Conservation (phyloP, 2,329 filamentous ascomycete species). For the Trichoderma sp. region DNA sequence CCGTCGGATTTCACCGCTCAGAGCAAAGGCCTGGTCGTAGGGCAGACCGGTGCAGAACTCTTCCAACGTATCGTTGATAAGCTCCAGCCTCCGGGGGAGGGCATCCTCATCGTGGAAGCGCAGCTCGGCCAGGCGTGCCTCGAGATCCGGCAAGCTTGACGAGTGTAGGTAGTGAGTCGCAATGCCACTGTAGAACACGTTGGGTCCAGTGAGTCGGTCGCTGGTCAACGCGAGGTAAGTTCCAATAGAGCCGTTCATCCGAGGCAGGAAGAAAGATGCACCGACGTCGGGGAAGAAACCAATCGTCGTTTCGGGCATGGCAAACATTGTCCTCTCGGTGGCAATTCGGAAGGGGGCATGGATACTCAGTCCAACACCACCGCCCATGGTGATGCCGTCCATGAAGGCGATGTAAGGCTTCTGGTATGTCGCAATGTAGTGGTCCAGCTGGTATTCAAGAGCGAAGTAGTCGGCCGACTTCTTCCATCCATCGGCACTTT, state of each 20-base stretch:
- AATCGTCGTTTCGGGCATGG: constrained; percentile 98
- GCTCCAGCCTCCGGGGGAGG: constrained; percentile 58
- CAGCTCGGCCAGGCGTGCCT: constrained; percentile 82
- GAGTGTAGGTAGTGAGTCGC: constrained; percentile 97
- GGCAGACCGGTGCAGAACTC: constrained; percentile 88
- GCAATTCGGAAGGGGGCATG: constrained; percentile 96
- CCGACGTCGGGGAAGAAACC: constrained; percentile 99
- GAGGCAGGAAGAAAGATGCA: constrained; percentile 90
- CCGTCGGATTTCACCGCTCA: constrained; percentile 67
- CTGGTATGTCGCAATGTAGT: constrained; percentile 86
- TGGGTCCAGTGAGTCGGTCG: constrained; percentile 73
- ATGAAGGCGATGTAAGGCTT: constrained; percentile 96
- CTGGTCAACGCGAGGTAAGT: constrained; percentile 94
- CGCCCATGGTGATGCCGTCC: constrained; percentile 98
- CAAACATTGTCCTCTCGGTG: constrained; percentile 91
- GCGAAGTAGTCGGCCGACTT: constrained; percentile 82
- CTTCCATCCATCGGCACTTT: constrained; percentile 66
- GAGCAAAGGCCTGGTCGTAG: constrained; percentile 62
- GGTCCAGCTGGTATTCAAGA: constrained; percentile 93
- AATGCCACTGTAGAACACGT: constrained; percentile 86
- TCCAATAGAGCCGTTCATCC: constrained; percentile 80
- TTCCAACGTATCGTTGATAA: constrained; percentile 84
- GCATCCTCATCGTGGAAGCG: constrained; percentile 76
- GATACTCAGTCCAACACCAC: constrained; percentile 88
- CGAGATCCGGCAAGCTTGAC: constrained; percentile 74